Percentiles rank a stretch among this genome's conserved stretches.
phyloP scores from a whole-genome alignment of 306 rosid genomes.

The Coriaria nepalensis region DNA sequence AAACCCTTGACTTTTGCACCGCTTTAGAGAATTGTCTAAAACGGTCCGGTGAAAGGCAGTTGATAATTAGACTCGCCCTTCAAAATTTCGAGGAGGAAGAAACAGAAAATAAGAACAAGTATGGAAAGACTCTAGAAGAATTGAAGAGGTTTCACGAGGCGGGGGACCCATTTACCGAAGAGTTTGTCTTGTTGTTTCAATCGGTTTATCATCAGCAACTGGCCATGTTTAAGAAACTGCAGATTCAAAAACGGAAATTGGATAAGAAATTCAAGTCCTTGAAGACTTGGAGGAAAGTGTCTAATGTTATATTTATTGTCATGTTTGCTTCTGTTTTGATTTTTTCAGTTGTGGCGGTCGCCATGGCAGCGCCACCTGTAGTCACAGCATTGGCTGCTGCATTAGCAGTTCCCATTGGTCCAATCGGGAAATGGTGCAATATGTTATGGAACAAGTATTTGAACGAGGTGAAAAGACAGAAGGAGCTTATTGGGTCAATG shows the following conservation, averaged over 20 bases:
- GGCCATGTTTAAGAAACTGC: constrained; percentile 42
- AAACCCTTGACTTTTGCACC: constrained; percentile 60
- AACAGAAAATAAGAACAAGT: constrained; percentile 37
- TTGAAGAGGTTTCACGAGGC: constrained; percentile 53
- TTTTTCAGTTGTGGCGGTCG: constrained; percentile 82
- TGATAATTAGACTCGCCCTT: constrained; percentile 46
- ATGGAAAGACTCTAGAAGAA: constrained; percentile 48
- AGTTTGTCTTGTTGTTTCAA: constrained; percentile 44
- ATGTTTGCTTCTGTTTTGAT: constrained; percentile 61
- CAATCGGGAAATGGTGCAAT: constrained; percentile 87
- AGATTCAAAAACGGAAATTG: constrained; percentile 40
- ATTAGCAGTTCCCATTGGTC: constrained; percentile 62
- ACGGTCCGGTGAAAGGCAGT: constrained; percentile 43
- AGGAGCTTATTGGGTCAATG: constrained; percentile 48
- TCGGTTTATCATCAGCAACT: constrained; percentile 40
- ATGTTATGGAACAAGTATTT: constrained; percentile 48
- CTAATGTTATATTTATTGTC: constrained; percentile 57
- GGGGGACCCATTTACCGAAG: constrained; percentile 67
- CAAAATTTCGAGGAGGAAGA: constrained; percentile 38
- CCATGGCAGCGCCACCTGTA: constrained; percentile 70
- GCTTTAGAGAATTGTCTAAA: constrained; percentile 55
- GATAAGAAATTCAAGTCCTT: constrained; percentile 64
- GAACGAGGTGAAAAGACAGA: constrained; percentile 38
- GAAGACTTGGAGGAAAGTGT: constrained; percentile 53
- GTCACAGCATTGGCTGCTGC: constrained; percentile 62